Conservation (phyloP, 495 filamentous ascomycete species). For the Oidiodendron maius region DNA sequence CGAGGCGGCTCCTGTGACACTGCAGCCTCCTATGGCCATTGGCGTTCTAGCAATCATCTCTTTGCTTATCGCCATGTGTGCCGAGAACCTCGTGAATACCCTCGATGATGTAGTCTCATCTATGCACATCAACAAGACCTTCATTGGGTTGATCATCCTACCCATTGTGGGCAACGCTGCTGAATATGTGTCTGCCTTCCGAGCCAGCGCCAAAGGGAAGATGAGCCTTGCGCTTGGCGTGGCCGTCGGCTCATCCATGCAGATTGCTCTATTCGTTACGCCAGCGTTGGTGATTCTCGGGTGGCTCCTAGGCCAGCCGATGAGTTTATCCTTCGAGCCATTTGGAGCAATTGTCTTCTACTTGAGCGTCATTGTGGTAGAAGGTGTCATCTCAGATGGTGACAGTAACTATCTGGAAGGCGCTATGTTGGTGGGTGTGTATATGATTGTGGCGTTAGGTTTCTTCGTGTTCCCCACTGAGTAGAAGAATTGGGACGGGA, state of each 20-base stretch:
- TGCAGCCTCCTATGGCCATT: slow-evolving; percentile 3
- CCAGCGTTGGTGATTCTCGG: slow-evolving; percentile 21
- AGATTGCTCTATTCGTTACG: slow-evolving; percentile 41
- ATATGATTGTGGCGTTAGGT: not conserved
- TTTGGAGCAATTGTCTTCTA: slow-evolving; percentile 75
- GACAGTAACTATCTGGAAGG: not conserved
- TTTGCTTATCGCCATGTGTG: slow-evolving; percentile 25
- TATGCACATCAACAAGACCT: slow-evolving; percentile 29
- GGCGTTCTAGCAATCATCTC: slow-evolving; percentile 19
- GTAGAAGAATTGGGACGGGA: no score
- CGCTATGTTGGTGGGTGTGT: not conserved
- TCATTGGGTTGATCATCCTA: slow-evolving; percentile 80
- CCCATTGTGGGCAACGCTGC: slow-evolving; percentile 58
- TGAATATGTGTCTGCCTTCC: not conserved
- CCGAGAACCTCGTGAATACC: slow-evolving; percentile 25
- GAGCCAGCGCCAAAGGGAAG: slow-evolving; percentile 70
- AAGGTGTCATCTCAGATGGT: slow-evolving; percentile 65
- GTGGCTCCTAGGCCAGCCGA: slow-evolving; percentile 63
- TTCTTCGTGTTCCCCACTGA: not conserved
- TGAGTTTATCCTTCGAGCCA: slow-evolving; percentile 70
- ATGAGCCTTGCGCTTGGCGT: slow-evolving; percentile 82
- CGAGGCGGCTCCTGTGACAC: not conserved
- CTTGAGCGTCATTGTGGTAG: slow-evolving; percentile 67
- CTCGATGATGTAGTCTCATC: slow-evolving; percentile 22
- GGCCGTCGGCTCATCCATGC: slow-evolving; percentile 76